A percentile compares a stretch with the other conserved stretches of the same genome.
phyloP scores from a whole-genome alignment of 768 basidiomycete species.

The Butyriboletus loyo region DNA sequence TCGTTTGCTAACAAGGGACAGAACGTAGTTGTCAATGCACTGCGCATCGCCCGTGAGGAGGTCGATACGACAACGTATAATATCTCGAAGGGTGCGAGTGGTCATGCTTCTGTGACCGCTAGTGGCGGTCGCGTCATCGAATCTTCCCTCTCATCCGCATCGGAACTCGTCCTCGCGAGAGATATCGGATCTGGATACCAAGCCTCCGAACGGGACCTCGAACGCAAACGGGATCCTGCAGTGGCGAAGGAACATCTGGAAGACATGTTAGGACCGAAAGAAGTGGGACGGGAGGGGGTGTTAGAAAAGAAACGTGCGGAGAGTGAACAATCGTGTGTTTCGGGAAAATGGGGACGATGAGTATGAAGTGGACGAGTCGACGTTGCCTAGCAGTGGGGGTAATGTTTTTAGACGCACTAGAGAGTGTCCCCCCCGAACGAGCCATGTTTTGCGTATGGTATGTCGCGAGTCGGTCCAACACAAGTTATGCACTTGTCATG shows the following conservation, averaged over 20 bases:
- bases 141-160: constrained; percentile 53
- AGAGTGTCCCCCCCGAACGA: too few relatives aligned
- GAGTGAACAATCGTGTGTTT: constrained; percentile 69
- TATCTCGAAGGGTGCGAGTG: background rate
- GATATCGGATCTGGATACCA: too few relatives aligned
- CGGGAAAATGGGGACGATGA: constrained; percentile 74
- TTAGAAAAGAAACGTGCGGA: constrained; percentile 77
- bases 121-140: constrained; percentile 47
- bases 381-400: constrained; percentile 78
- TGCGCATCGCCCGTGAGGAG: constrained; percentile 59
- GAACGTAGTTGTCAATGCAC: constrained; percentile 52
- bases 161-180: too few relatives aligned
- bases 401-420: too few relatives aligned
- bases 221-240: constrained; percentile 64
- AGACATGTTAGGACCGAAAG: constrained; percentile 76
- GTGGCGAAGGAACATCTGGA: constrained; percentile 70
- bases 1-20: constrained; percentile 70
- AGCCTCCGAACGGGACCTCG: constrained; percentile 22
- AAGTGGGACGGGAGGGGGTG: constrained; percentile 79
- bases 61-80: constrained; percentile 48
- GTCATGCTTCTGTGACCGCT: background rate
- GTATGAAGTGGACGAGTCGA: constrained; percentile 76
- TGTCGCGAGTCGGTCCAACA: too few relatives aligned
- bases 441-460: too few relatives aligned
- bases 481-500: too few relatives aligned